Base-by-base conservation (phyloP, 1,139 yeast genomes). In the Geotrichum macrosporum region DNA sequence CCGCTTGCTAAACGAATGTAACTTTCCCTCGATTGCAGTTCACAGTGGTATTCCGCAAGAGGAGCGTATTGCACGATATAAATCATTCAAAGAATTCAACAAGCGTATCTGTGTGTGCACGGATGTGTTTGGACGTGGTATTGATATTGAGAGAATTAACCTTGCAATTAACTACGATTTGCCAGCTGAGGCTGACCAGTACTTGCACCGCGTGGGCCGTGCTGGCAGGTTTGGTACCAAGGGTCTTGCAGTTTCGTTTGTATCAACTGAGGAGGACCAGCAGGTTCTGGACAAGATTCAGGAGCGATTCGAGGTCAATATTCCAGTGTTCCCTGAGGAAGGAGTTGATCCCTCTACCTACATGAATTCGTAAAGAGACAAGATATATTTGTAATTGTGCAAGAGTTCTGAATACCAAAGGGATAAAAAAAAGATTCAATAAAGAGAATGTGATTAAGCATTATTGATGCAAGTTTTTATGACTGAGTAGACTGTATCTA, bases 161-260 rank as follows among this genome's bases (percentile, higher is more conserved):
- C 75, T 92, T 68, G 98, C 97, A 54, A 88, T 92, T 75, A 92
- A 92, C 76, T 92, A 92, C 71, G 98, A 92, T 72, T 55, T 66
- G 59, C 78, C 80, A 47, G 75, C 70, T 57, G 96, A 87, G 72
- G 96, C 97, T 55, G 97, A 92, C 71, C 96, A 92, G 72, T 92
- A 92, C 72, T 80, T 92, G 67, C 98, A 92, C 75, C 86, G 98
- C 75, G 98, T 92, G 54, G 98, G 98, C 67, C 88, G 98, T 80
- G 98, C 98, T 59, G 98, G 98, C 72, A 87, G 98, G 78, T 92
- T 92, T 63, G 98, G 98, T 76, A 92, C 98, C 67, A 92, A 89
- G 75, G 98, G 98, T 73, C 81, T 92, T 62, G 95, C 96, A 47
- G 77, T 92, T 53, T 87, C 96, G 44, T 85, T 92, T 59, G 94